These are phyloP conservation scores for Phymatotrichopsis omnivora DNA, from an alignment of 2,329 filamentous ascomycete species.

Conservation along the genomic window DNA sequence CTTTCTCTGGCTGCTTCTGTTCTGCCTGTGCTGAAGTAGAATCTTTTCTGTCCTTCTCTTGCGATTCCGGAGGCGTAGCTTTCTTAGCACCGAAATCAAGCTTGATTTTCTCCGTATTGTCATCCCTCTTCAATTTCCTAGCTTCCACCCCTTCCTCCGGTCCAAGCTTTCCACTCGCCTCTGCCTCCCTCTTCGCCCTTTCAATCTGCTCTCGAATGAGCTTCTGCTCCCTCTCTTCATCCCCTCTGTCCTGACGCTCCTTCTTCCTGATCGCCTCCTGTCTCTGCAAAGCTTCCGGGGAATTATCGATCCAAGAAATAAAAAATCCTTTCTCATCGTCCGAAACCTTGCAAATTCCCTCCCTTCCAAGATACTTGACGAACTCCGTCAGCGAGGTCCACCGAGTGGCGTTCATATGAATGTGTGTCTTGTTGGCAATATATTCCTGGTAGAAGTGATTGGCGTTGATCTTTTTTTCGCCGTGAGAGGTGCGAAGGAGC, in stretches of 20 bases:
- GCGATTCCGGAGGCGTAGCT: constrained; percentile 28
- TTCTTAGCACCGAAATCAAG: constrained; percentile 49
- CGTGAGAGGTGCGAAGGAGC: constrained; percentile 70
- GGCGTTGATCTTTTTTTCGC: constrained; percentile 77
- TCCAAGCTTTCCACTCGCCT: constrained; percentile 38
- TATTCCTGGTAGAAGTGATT: constrained; percentile 96
- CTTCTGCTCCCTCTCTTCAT: constrained; percentile 79
- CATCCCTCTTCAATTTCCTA: constrained; percentile 44
- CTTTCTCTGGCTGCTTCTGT: constrained; percentile 32
- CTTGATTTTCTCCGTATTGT: constrained; percentile 66
- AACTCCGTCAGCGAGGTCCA: constrained; percentile 87
- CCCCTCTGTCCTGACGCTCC: constrained; percentile 78
- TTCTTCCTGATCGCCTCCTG: constrained; percentile 73
- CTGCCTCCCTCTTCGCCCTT: constrained; percentile 46
- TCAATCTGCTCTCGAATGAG: constrained; percentile 76
- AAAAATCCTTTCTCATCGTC: constrained; percentile 80
- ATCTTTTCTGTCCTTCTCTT: constrained; percentile 28
- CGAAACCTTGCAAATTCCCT: constrained; percentile 82
- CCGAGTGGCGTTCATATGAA: constrained; percentile 88
- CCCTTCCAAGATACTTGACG: constrained; percentile 71
- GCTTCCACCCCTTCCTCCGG: constrained; percentile 36
- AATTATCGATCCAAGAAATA: constrained; percentile 85
- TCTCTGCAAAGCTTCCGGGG: constrained; percentile 68
- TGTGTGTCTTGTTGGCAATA: constrained; percentile 74
- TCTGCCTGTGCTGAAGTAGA: constrained; percentile 8